Base-by-base conservation (phyloP, 768 basidiomycete species). In the Hydnum rufescens region DNA sequence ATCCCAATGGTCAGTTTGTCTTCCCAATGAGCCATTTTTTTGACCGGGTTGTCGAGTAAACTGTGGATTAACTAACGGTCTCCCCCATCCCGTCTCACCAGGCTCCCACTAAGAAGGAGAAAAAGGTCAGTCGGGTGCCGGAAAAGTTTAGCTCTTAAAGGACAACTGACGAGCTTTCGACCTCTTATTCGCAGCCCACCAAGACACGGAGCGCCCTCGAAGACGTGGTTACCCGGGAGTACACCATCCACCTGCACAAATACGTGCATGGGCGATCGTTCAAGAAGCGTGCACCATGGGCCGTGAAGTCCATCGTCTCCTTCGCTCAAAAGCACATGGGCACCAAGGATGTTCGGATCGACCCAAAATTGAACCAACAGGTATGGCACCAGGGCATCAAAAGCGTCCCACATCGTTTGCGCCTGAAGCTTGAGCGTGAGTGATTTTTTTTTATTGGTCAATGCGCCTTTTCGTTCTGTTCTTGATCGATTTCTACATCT, bases 161-260 rank as follows among this genome's bases (percentile, higher is more conserved):
- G n/a, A n/a, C n/a, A n/a, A n/a, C n/a, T n/a, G n/a, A n/a, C n/a
- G n/a, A n/a, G n/a, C n/a, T n/a, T n/a, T n/a, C n/a, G n/a, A n/a
- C n/a, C n/a, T n/a, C n/a, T n/a, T n/a, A n/a, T n/a, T n/a, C n/a
- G 50, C 42, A 78, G 74, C 73, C 80, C 63, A 72, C 78, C 69
- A 93, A 95, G 76, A 78, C 78, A 63, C 89, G 93, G 69, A 92
- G 89, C 55, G 93, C 93, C 52, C 86, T 96, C 66, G 78, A 86
- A 70, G 93, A 97, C 68, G 93, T 96, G 70, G 93, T 96, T 58
- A 85, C 92, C 59, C 82, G 92, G 63, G 93, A 99, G 68, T 95
- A 96, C 81, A 96, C 93, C 63, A 83, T 96, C 74, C 88, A 95
- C 70, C 71, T 96, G 36, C 89, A 95, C 80, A 95, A 93, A 69